Base-by-base conservation (phyloP, 176 grass and related monocot species). In the Calamus simplicifolius region DNA sequence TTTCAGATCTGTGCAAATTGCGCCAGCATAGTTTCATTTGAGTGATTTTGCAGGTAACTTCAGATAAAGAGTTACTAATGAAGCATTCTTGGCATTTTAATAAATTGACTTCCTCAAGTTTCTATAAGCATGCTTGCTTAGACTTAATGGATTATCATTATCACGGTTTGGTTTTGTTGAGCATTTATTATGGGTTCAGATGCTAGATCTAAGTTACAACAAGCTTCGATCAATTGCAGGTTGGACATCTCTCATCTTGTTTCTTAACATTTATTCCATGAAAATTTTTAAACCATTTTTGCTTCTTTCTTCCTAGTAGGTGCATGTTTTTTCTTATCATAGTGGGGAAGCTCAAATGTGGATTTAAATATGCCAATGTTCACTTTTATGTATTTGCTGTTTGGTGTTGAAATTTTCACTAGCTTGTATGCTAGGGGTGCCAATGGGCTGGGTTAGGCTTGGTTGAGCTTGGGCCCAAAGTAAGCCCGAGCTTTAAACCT, bases 181-280 rank as follows among this genome's bases (percentile, higher is more conserved):
- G 65, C 81, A 79, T 43, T 14, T 97, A 19, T 67, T 91, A 56
- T 97, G 87, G 86, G 78, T 97, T 73, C 87, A 91, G 80, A 70
- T 82, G 26, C 67, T 97, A 68, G 93, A 97, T 76, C 93, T 97
- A 65, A 88, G 93, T 71, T 72, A 85, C 62, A 97, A 97, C 52
- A 91, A 54, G 25, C 75, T 97, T 58, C 87, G 67, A 72, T 85
- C 84, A 48, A 52, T 85, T 62, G 70, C 72, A 88, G 93, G 93
- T 97, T 54, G 78, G 62, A 57, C 55, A 18, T 23, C 48, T 65
- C 14, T 7, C 8, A 3, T 2, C 28, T 30, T n/a, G 17, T 62
- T 19, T 35, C 18, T 43, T 43, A 43, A 13, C 35, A 31, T 43
- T 43, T 43, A 10, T 12, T 43, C 35, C 6, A 43, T 43, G 35